Conservation (phyloP, 305 asterid species). For the Fraxinus latifolia region DNA sequence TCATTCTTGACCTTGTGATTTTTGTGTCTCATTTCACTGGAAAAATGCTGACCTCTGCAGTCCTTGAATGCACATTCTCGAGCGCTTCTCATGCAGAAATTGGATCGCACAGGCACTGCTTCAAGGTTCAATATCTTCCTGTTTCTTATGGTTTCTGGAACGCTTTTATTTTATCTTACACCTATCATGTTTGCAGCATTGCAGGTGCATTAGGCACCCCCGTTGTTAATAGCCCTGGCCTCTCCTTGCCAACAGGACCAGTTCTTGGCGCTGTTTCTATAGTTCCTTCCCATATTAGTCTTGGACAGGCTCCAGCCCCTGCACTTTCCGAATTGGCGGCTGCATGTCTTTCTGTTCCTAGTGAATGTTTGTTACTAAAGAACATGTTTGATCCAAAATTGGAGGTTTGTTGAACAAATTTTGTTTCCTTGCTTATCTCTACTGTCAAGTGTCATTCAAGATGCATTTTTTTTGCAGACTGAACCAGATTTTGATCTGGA, state of each 20-base stretch:
- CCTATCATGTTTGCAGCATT: slow-evolving; percentile 35
- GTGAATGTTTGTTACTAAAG: slow-evolving; percentile 68
- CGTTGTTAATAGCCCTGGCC: slow-evolving; percentile 9
- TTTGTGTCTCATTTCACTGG: slow-evolving; percentile 14
- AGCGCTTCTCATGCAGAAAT: slow-evolving; percentile 60
- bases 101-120: slow-evolving; percentile 58
- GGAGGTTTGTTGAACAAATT: slow-evolving; percentile 42
- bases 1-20: slow-evolving; percentile 3
- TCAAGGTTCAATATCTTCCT: slow-evolving; percentile 41
- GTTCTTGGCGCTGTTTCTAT: slow-evolving; percentile 23
- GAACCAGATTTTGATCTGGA: slow-evolving; percentile 70
- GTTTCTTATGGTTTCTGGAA: background rate
- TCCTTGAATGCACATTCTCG: slow-evolving; percentile 66
- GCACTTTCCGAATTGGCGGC: slow-evolving; percentile 4
- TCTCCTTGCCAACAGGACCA: slow-evolving; percentile 31
- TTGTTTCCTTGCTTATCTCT: background rate
- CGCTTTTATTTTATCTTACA: slow-evolving; percentile 15
- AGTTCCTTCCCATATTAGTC: slow-evolving; percentile 7
- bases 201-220: slow-evolving; percentile 33
- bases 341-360: slow-evolving; percentile 44
- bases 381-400: slow-evolving; percentile 68
- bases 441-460: slow-evolving; percentile 8
- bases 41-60: slow-evolving; percentile 39
- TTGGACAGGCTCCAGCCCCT: slow-evolving; percentile 17
- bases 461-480: slow-evolving; percentile 31